phyloP scores from a whole-genome alignment of 345 rosid genomes.

The Hibiscus mutabilis region DNA sequence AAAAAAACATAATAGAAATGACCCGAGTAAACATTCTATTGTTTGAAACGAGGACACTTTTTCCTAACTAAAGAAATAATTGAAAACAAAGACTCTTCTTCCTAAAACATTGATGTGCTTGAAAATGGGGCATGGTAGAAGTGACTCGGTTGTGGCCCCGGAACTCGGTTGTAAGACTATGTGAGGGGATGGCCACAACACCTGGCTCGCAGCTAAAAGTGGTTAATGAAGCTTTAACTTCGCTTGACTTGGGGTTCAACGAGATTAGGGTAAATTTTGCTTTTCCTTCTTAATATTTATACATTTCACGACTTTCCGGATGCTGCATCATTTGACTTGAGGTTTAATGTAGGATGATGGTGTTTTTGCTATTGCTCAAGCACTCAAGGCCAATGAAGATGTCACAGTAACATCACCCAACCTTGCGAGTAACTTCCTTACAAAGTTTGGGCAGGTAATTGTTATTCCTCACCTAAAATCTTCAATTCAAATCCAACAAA shows the following conservation, averaged over 20 bases:
- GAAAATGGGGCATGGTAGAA: no score
- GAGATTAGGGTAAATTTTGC: slow-evolving; percentile 59
- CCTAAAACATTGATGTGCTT: no score
- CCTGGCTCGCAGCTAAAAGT: slow-evolving; percentile 94
- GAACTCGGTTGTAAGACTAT: no score
- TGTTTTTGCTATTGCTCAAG: slow-evolving; percentile 92
- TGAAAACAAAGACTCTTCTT: no score
- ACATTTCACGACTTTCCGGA: background rate
- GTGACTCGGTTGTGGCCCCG: no score
- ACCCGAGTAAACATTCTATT: no score
- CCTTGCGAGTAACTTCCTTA: slow-evolving; percentile 80
- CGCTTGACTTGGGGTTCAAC: slow-evolving; percentile 82
- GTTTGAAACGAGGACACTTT: no score
- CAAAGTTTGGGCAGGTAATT: slow-evolving; percentile 91
- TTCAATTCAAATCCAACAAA: background rate
- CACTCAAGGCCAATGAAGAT: slow-evolving; percentile 87
- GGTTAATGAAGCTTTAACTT: slow-evolving; percentile 82
- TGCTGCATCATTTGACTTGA: slow-evolving; percentile 11
- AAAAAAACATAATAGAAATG: no score
- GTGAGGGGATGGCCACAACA: no score
- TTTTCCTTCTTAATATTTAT: background rate
- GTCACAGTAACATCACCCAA: slow-evolving; percentile 69
- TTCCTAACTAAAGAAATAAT: no score
- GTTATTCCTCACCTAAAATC: background rate
- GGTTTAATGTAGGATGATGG: slow-evolving; percentile 68